Percentiles rank a stretch among this genome's conserved stretches.
Evolutionary conservation across 192 early-diverging fungal species (phyloP).

Genomic region (Podila clonocystis): DNA sequence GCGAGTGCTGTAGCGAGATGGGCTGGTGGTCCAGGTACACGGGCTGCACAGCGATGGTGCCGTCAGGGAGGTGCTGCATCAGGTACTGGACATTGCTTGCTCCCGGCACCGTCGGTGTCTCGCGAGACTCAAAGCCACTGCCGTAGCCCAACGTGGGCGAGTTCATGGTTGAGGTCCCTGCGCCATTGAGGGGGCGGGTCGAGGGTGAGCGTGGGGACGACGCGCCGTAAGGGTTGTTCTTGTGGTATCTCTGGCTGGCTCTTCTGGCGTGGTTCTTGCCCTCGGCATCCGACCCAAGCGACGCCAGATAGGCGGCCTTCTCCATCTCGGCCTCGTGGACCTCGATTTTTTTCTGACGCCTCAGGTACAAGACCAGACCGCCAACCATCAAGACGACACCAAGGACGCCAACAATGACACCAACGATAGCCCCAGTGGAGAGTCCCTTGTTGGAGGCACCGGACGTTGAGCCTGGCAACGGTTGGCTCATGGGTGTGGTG

Average conservation of each 20-base stretch:
- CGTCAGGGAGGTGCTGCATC: slow-evolving; percentile 49
- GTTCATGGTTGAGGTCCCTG: background rate
- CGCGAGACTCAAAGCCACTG: background rate
- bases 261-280: background rate
- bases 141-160: slow-evolving; percentile 8
- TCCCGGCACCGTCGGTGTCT: background rate
- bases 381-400: background rate
- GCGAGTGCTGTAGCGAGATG: slow-evolving; percentile 15
- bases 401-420: slow-evolving; percentile 15
- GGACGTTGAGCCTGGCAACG: slow-evolving; percentile 4
- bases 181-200: slow-evolving; percentile 9
- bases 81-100: slow-evolving; percentile 28
- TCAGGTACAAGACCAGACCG: slow-evolving; percentile 15
- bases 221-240: slow-evolving; percentile 16
- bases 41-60: slow-evolving; percentile 45
- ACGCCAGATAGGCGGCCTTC: slow-evolving; percentile 30
- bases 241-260: background rate
- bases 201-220: slow-evolving; percentile 14
- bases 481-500: slow-evolving; percentile 17
- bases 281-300: slow-evolving; percentile 18
- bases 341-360: slow-evolving; percentile 25
- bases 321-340: slow-evolving; percentile 36
- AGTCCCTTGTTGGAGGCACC: slow-evolving; percentile 6
- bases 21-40: slow-evolving; percentile 40
- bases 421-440: slow-evolving; percentile 17